Evolutionary conservation across 2,329 filamentous ascomycete genomes (phyloP).

Genomic region (Ophiostoma quercus): DNA sequence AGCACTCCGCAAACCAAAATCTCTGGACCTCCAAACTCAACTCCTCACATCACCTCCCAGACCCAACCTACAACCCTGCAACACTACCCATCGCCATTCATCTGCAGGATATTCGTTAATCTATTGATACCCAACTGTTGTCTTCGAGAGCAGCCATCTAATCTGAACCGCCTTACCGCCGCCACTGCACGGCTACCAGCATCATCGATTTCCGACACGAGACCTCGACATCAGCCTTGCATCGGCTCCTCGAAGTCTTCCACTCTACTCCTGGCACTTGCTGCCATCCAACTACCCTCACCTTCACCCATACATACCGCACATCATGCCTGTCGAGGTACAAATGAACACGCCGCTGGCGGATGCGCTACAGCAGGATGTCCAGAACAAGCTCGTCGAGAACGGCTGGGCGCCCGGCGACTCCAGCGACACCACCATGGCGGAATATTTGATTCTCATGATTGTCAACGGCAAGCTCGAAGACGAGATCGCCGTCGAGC

Average conservation of each 20-base stretch:
- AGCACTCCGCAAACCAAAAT: neutral
- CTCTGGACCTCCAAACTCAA: neutral
- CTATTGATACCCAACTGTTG: neutral
- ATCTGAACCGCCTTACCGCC: neutral
- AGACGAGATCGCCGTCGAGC: slow-evolving; percentile 79
- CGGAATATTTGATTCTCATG: slow-evolving; percentile 97
- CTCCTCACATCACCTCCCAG: neutral
- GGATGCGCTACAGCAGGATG: slow-evolving; percentile 71
- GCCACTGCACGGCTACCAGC: neutral
- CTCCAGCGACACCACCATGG: slow-evolving; percentile 71
- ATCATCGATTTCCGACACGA: neutral
- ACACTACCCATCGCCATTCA: neutral
- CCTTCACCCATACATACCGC: neutral
- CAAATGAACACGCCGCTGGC: slow-evolving; percentile 75
- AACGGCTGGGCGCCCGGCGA: slow-evolving; percentile 84
- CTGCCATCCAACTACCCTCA: neutral
- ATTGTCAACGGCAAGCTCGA: slow-evolving; percentile 91
- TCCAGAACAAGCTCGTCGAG: slow-evolving; percentile 88
- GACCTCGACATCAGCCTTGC: neutral
- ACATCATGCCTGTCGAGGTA: slow-evolving; percentile 71
- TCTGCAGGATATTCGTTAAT: neutral
- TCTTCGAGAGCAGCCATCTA: neutral
- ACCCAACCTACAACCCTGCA: neutral
- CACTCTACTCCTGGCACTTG: neutral
- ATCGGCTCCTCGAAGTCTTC: neutral